Base-by-base conservation (phyloP, 2,329 filamentous ascomycete species). In the Fusarium coicis region DNA sequence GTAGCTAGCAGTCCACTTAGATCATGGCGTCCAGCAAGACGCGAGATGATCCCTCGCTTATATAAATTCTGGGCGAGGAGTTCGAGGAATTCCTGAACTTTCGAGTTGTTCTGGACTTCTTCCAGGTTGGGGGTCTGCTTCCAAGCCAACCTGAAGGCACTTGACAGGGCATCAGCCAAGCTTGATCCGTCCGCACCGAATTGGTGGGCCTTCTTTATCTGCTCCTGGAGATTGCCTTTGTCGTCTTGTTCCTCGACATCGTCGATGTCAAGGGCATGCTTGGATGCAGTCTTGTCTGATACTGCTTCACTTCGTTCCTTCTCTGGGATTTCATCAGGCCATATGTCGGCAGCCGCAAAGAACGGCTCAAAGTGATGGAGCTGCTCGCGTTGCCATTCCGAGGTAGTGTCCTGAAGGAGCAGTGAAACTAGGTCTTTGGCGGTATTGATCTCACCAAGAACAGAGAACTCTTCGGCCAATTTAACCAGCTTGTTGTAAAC, bases 401-500 rank as follows among this genome's bases (percentile, higher is more conserved):
- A 72, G 5, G 70, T 58, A 28, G 70, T 74, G 3, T 76, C 53
- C 3, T 53, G 49, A 28, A 76, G 72, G 16, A 76, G 55, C 10
- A 76, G 64, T 36, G 74, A 75, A 21, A 70, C 52, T 28, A 76
- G 10, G 10, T 15, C 40, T 53, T 57, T 67, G 12, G 65, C 52
- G 2, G 53, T 76, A 28, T 53, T 28, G 10, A 76, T 62, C 6
- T 68, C 58, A 11, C 74, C 74, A 5, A 76, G 43, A 9, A 74
- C 60, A 26, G 70, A 73, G 32, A 76, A 76, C 21, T 76, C 72
- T 21, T 65, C 40, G 2, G 74, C 74, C 23, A 76, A 40, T 19
- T 53, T 36, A 2, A 42, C 32, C 2, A 76, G 34, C n/a, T 64
- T 63, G 7, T 5, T 16, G 16, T 75, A 76, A 8, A 75, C 42